Base-by-base conservation (phyloP, 148 eudicot genomes). In the Fagopyrum tataricum region DNA sequence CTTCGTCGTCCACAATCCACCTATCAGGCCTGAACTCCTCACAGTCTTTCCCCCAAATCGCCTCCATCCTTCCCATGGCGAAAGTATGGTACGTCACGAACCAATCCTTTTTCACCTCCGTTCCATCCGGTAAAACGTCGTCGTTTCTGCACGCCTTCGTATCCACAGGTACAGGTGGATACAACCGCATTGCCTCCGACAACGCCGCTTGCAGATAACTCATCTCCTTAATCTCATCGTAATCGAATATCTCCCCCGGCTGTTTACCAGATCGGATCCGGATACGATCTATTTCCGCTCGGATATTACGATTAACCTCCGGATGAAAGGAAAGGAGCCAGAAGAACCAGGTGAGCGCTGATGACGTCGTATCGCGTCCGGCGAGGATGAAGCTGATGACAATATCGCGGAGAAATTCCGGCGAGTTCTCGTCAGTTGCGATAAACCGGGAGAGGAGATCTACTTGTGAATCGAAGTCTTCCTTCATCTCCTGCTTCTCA, bases 81-180 rank as follows among this genome's bases (percentile, higher is more conserved):
- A 76, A 82, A 2, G 74, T 69, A 39, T 79, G 80, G 59, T 79
- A 82, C 6, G 15, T 66, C 39, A 82, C 74, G 46, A 64, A 76
- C 74, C 61, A 76, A 7, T 82, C 82, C 71, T 79, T 82, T 74
- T 79, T 74, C 71, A 82, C 75, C 20, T 51, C 61, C 6, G 85
- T 82, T 18, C 85, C 85, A 11, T 82, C 85, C 2, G 85, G 85
- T 70, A 79, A 79, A 46, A 82, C 78, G 42, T 82, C 85, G 62
- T 76, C 78, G n/a, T 31, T 44, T 12, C 42, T 31, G 6, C 82
- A 81, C 26, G 7, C 39, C 49, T 79, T 82, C 6, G 52, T 3
- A 53, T 82, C 82, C 10, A 55, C 44, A 6, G 85, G 85, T 20
- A 82, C 85, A 1, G 82, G 85, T 4, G 85, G 85, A 14, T 82